phyloP scores from a whole-genome alignment of 2,329 filamentous ascomycete genomes.

The Penicillium sp. region DNA sequence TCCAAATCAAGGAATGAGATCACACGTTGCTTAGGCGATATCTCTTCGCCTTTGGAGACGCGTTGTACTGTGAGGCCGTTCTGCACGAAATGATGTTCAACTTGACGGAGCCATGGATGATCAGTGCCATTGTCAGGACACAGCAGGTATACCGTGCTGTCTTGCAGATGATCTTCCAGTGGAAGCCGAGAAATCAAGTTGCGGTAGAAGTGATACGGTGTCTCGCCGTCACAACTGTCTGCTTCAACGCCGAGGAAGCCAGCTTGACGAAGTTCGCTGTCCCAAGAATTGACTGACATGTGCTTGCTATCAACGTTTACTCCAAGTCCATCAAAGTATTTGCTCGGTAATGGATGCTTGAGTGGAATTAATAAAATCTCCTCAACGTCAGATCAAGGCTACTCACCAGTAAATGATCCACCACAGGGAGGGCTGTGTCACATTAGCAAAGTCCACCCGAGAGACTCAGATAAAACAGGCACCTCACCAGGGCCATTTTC shows the following conservation, averaged over 20 bases:
- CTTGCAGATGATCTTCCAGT: neutral
- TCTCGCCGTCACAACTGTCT: neutral
- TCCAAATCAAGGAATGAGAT: slow-evolving; percentile 17
- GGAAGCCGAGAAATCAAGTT: neutral
- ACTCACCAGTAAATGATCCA: slow-evolving; percentile 3
- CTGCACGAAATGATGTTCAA: slow-evolving; percentile 3
- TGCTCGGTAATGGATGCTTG: neutral
- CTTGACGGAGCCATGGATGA: neutral
- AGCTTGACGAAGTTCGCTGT: neutral
- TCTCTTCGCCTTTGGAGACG: neutral
- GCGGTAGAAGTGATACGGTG: neutral
- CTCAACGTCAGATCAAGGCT: neutral
- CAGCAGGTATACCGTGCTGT: neutral
- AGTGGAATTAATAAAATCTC: neutral
- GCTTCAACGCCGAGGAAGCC: neutral
- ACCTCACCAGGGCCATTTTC: slow-evolving; percentile 34
- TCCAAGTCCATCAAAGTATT: neutral
- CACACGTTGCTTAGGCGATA: slow-evolving; percentile 2
- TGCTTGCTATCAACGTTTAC: slow-evolving; percentile 3
- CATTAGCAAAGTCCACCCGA: no score
- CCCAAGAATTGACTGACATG: neutral
- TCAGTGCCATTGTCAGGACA: neutral
- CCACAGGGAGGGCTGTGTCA: neutral
- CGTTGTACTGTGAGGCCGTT: slow-evolving; percentile 3
- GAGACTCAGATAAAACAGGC: no score